Percentiles rank a stretch among this genome's conserved stretches.
Evolutionary conservation across 345 rosid genomes (phyloP).

Genomic region (Melastoma malabathricum): DNA sequence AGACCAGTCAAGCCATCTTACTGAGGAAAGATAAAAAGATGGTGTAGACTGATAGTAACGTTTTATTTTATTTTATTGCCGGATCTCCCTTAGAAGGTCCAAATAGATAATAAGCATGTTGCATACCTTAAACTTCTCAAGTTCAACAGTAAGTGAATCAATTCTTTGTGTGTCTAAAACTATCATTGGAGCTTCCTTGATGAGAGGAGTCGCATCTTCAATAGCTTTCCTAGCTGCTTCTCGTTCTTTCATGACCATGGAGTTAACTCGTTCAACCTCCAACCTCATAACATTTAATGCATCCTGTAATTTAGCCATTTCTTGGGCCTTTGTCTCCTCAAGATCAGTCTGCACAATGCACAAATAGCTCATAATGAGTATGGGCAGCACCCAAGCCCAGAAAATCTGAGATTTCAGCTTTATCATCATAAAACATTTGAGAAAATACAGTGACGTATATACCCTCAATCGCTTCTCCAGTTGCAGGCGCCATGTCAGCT

Average conservation of each 20-base stretch:
- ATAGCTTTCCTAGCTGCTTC: conserved; percentile 78
- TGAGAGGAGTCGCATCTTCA: conserved; percentile 62
- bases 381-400: conserved; percentile 1
- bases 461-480: conserved; percentile 94
- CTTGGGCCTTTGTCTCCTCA: conserved; percentile 84
- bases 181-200: conserved; percentile 66
- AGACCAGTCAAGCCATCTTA: background rate
- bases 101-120: background rate
- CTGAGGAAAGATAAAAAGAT: background rate
- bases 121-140: conserved; percentile 62
- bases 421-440: background rate
- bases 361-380: background rate
- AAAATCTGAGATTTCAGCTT: too few species aligned
- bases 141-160: conserved; percentile 43
- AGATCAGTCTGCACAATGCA: conserved; percentile 53
- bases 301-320: conserved; percentile 60
- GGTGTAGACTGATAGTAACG: too few species aligned
- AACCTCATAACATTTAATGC: conserved; percentile 42
- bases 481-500: conserved; percentile 92
- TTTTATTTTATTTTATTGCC: too few species aligned
- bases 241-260: conserved; percentile 54
- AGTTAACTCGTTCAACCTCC: conserved; percentile 48
- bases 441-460: conserved; percentile 7
- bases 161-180: conserved; percentile 73
- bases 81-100: background rate